Evolutionary conservation across 2,329 filamentous ascomycete species (phyloP).

Genomic region (Alternaria hordeiaustralica): DNA sequence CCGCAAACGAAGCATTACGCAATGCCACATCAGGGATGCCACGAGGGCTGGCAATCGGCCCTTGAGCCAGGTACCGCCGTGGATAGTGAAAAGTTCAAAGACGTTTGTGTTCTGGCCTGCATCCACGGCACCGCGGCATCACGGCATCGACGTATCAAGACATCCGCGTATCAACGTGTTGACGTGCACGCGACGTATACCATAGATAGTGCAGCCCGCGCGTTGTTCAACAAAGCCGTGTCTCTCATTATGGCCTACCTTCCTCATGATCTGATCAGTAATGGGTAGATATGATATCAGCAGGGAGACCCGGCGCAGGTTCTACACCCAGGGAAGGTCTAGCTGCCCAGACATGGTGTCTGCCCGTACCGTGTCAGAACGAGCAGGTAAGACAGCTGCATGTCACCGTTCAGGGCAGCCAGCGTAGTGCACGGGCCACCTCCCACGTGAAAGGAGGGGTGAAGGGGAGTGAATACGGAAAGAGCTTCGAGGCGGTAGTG

Average conservation of each 20-base stretch:
- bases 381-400: not conserved
- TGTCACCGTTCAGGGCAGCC: not conserved
- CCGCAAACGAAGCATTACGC: constrained; percentile 3
- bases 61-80: not conserved
- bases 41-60: constrained; percentile 1
- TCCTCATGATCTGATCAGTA: not conserved
- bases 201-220: not conserved
- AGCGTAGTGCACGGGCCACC: constrained; percentile 2
- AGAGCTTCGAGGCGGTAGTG: constrained; percentile 1
- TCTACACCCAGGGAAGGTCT: not conserved
- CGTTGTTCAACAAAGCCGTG: not conserved
- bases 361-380: not conserved
- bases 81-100: not conserved
- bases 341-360: constrained; percentile 1
- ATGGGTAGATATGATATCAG: not conserved
- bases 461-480: not conserved
- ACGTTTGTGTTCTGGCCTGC: not conserved
- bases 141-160: not conserved
- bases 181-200: not conserved
- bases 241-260: not conserved
- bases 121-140: not conserved
- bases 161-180: not conserved
- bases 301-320: not conserved
- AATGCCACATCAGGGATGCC: not conserved
- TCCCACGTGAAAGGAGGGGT: constrained; percentile 12